phyloP scores from a whole-genome alignment of 2,329 filamentous ascomycete species.

The Claviceps sorghi region DNA sequence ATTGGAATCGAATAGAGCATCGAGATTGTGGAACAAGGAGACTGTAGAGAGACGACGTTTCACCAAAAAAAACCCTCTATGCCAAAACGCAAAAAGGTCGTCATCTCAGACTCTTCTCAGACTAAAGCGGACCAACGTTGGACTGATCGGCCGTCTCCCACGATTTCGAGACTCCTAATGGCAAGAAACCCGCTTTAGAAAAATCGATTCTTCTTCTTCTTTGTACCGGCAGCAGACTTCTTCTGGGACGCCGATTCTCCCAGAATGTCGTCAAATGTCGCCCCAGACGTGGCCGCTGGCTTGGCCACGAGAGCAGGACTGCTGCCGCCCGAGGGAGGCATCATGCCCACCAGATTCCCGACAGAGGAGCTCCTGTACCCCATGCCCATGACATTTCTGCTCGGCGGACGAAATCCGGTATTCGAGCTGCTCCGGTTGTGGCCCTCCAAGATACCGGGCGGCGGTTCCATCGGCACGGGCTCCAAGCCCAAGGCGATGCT shows the following conservation, averaged over 20 bases:
- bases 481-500: constrained; percentile 30
- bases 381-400: constrained; percentile 13
- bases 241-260: constrained; percentile 16
- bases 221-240: constrained; percentile 11
- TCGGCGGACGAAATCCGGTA: constrained; percentile 17
- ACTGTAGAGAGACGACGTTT: neutral
- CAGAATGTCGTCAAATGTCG: constrained; percentile 36
- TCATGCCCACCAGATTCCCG: constrained; percentile 20
- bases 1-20: too few species aligned
- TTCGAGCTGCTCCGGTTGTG: constrained; percentile 23
- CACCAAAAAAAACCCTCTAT: too few species aligned
- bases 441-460: constrained; percentile 13
- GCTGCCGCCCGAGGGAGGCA: neutral
- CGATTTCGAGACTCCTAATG: too few species aligned
- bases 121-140: too few species aligned
- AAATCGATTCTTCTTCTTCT: constrained; percentile 28
- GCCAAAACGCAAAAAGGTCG: too few species aligned
- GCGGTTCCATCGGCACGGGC: constrained; percentile 25
- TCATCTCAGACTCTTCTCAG: too few species aligned
- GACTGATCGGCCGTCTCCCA: too few species aligned
- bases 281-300: constrained; percentile 16
- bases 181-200: too few species aligned
- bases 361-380: constrained; percentile 20
- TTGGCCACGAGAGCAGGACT: constrained; percentile 10
- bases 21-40: too few species aligned